Base-by-base conservation (phyloP, 177 flowering plant species). In the Vitis hybrid region DNA sequence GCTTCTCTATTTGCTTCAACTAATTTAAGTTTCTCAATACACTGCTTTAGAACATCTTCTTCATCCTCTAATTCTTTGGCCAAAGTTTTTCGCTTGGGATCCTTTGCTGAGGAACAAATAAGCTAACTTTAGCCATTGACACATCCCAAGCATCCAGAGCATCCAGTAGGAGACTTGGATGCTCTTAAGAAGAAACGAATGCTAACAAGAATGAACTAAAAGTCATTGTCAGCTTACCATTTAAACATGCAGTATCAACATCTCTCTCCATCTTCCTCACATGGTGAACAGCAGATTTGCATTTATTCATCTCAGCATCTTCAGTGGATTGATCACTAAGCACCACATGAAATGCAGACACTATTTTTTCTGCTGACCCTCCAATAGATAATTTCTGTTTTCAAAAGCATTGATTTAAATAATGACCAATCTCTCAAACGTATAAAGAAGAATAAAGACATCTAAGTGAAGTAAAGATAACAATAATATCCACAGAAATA, bases 191-290 rank as follows among this genome's bases (percentile, higher is more conserved):
- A 32, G 32, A 39, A 21, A 62, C 8, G 11, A 7, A 26, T 30
- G 9, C 3, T 8, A 59, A n/a, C 69, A 52, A 50, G 6, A 57
- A 15, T 17, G 39, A 57, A 57, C 30, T 11, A 11, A 4, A 57
- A 32, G 7, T 18, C 17, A 63, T 5, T 56, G 10, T 60, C 57
- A 70, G 64, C 78, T 60, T 87, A 93, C 99, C 90, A 72, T 60
- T 86, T 14, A 72, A 15, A 73, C 88, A 89, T 1, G 92, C 92
- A 64, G 54, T 60, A 7, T 90, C 88, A 74, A 93, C 86, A 75
- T 91, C 93, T 78, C 85, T 88, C 82, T 93, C 99, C 92, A 90
- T 86, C 82, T 87, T 95, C 70, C 83, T 83, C 70, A 93, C 85
- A 48, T 79, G 94, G 21, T 82, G 80, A 56, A 88, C 86, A 12